Evolutionary conservation across 1,139 yeast species (phyloP).

Genomic region (Geotrichum cucujoidarum): DNA sequence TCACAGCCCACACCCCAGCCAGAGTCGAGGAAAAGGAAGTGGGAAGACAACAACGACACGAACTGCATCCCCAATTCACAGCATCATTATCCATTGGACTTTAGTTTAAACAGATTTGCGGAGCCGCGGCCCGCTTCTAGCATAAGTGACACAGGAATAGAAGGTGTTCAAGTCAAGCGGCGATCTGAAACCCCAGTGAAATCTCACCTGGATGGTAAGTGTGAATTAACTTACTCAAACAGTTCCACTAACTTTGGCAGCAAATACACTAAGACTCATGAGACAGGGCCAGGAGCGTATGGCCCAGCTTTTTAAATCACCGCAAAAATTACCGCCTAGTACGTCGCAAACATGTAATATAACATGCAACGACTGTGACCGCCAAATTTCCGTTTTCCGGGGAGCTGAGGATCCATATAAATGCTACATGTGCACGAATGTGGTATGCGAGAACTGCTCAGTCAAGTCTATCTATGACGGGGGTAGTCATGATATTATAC

Average conservation of each 20-base stretch:
- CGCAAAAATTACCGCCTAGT: background rate
- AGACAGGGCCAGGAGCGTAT: background rate
- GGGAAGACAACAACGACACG: background rate
- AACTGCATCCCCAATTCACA: background rate
- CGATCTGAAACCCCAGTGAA: background rate
- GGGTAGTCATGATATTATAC: background rate
- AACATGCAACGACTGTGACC: conserved; percentile 1
- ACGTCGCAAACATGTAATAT: background rate
- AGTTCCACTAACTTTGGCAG: background rate
- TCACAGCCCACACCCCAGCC: too few species aligned
- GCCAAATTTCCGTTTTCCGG: background rate
- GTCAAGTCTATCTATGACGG: background rate
- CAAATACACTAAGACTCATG: conserved; percentile 1
- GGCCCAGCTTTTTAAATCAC: background rate
- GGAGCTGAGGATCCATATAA: background rate
- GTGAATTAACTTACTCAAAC: background rate
- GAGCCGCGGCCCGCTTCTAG: too few species aligned
- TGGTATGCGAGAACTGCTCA: conserved; percentile 5
- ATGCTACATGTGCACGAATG: background rate
- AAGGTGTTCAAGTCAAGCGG: background rate
- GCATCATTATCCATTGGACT: background rate
- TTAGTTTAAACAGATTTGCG: background rate
- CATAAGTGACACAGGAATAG: too few species aligned
- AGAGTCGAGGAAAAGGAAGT: background rate
- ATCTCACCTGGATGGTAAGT: background rate